Evolutionary conservation across 495 filamentous ascomycete species (phyloP).

Genomic region (Extremus antarcticus): DNA sequence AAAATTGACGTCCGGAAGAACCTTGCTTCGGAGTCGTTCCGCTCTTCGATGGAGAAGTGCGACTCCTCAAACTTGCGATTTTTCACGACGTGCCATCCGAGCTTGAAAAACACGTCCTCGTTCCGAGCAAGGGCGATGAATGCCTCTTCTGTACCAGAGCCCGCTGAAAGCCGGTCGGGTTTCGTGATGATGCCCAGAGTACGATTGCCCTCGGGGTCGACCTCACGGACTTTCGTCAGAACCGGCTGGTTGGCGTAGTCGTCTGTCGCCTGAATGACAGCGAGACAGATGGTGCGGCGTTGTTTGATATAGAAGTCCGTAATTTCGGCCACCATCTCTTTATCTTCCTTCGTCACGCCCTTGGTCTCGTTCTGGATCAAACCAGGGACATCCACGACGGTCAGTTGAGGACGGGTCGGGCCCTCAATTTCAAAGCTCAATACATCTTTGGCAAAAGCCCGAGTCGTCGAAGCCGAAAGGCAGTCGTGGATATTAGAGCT

Average conservation of each 20-base stretch:
- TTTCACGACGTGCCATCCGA: conserved; percentile 61
- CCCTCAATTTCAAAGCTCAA: conserved; percentile 52
- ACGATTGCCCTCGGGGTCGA: conserved; percentile 37
- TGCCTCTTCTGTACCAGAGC: conserved; percentile 37
- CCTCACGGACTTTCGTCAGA: conserved; percentile 29
- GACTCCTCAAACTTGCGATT: conserved; percentile 36
- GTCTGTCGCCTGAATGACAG: conserved; percentile 44
- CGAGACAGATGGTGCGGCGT: conserved; percentile 45
- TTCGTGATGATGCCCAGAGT: conserved; percentile 53
- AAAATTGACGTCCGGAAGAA: conserved; percentile 33
- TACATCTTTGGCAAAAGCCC: conserved; percentile 48
- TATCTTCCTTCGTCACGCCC: conserved; percentile 16
- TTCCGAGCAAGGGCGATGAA: conserved; percentile 51
- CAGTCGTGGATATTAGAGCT: conserved; percentile 3
- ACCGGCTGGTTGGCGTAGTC: conserved; percentile 42
- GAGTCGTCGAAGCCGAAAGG: background rate
- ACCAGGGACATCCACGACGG: conserved; percentile 23
- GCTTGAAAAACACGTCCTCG: conserved; percentile 46
- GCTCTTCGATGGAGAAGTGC: conserved; percentile 31
- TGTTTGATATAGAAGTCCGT: conserved; percentile 48
- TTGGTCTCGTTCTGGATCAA: conserved; percentile 15
- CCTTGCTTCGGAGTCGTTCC: conserved; percentile 31
- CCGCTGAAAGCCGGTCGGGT: conserved; percentile 38
- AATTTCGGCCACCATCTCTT: conserved; percentile 40
- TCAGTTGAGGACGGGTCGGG: conserved; percentile 48